Evolutionary conservation across 192 early-diverging fungal genomes (phyloP), one percentile per base, ranked within the genome.

Genomic region (Coemansia sp.): DNA sequence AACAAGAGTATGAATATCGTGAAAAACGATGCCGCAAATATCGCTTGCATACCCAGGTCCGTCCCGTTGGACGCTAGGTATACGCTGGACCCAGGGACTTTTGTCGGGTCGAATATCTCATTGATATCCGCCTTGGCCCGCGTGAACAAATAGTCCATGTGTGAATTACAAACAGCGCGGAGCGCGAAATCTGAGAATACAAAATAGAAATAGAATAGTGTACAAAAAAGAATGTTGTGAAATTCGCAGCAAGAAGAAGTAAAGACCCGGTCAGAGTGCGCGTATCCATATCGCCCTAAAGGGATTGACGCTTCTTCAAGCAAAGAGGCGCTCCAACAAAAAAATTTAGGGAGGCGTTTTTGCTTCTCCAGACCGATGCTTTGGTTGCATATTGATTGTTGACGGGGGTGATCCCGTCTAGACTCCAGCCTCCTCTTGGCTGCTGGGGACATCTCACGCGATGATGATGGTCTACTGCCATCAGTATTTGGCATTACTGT

Each of bases 21-120:
- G 32, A 82, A 82, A 42, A 82, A 76, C n/a, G 74, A 71, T 0
- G 46, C 71, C 3, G 79, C 79, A 23, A 82, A 73, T 70, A 76
- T 76, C 41, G 79, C 79, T 34, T 82, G 79, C 74, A 82, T 69
- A 5, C 79, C 79, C 21, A 82, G 72, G 59, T 82, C 75, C 0
- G 79, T 82, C 12, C 79, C 79, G 58, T 82, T 82, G 17, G 74
- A 74, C n/a, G 74, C 74, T 44, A 63, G 50, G 75, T 82, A 82
- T 11, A 77, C 74, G 68, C 74, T 76, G 19, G 79, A 82, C 1
- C 79, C 79, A 0, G 79, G 79, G 5, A 82, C 79, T 27, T 82
- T 76, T 57, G 79, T 58, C 41, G 79, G 79, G 62, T 82, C 70
- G 21, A 76, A 76, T 67, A 82, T 82, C 39, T 70, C 67, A 53